Conservation (phyloP, 768 basidiomycete species). For the Nidularia pulvinata region DNA sequence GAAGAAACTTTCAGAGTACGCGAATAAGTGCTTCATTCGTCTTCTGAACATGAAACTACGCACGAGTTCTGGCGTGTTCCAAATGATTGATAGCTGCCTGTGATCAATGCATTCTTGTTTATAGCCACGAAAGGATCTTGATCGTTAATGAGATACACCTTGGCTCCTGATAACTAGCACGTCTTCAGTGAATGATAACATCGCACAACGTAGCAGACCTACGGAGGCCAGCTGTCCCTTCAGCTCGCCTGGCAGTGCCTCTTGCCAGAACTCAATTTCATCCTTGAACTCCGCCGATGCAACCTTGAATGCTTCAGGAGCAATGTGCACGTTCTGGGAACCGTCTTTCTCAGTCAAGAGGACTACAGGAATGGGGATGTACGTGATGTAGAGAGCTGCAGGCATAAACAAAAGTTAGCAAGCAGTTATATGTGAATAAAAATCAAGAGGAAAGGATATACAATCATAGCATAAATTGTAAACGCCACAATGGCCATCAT, state of each 20-base stretch:
- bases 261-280: constrained; percentile 54
- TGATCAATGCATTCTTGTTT: constrained; percentile 46
- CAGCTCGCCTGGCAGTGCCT: constrained; percentile 41
- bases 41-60: constrained; percentile 5
- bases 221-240: constrained; percentile 47
- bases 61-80: constrained; percentile 50
- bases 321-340: constrained; percentile 47
- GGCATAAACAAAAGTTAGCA: background rate
- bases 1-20: constrained; percentile 34
- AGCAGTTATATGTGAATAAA: background rate
- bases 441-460: constrained; percentile 13
- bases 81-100: constrained; percentile 52
- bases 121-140: constrained; percentile 49
- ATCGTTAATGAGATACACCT: constrained; percentile 53
- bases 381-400: constrained; percentile 42
- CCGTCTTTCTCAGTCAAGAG: constrained; percentile 43
- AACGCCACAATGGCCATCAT: constrained; percentile 58
- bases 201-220: constrained; percentile 3
- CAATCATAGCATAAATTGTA: constrained; percentile 50
- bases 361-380: constrained; percentile 46
- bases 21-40: background rate
- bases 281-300: constrained; percentile 50
- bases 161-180: constrained; percentile 43
- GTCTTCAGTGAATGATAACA: constrained; percentile 1
- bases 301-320: constrained; percentile 51